Percentiles rank a stretch among this genome's conserved stretches.
Evolutionary conservation across 371 early-diverging fungal species (phyloP).

Genomic region (Lichtheimia corymbifera): DNA sequence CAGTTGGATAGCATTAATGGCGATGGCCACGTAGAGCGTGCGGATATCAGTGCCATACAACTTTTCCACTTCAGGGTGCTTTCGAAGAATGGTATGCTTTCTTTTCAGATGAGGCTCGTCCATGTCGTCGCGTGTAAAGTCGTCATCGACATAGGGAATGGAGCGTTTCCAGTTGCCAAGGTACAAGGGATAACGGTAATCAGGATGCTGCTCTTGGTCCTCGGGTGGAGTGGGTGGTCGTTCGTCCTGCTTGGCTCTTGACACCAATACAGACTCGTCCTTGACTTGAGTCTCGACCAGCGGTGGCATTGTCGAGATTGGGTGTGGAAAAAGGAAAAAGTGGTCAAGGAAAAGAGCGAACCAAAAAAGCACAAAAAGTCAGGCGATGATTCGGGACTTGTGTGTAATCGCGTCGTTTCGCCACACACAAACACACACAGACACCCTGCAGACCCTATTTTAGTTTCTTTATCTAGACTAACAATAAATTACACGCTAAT

Average conservation of each 20-base stretch:
- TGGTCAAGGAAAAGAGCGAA: conserved; percentile 3
- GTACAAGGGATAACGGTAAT: conserved; percentile 78
- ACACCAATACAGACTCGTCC: conserved; percentile 10
- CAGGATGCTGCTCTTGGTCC: conserved; percentile 48
- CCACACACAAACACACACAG: no score
- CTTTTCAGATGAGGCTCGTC: conserved; percentile 97
- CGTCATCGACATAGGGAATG: conserved; percentile 72
- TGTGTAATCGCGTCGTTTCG: no score
- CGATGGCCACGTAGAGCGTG: conserved; percentile 74
- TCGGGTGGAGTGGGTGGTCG: background rate
- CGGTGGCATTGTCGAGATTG: conserved; percentile 24
- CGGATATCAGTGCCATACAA: conserved; percentile 84
- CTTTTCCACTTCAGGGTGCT: conserved; percentile 87
- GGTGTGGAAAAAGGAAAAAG: conserved; percentile 7
- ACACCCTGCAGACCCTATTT: no score
- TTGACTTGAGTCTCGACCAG: conserved; percentile 22
- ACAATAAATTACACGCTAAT: no score
- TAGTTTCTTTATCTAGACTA: no score
- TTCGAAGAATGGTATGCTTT: conserved; percentile 80
- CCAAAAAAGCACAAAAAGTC: background rate
- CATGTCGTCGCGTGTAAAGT: conserved; percentile 80
- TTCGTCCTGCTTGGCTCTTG: conserved; percentile 7
- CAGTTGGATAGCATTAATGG: conserved; percentile 73
- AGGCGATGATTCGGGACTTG: no score
- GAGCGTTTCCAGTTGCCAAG: conserved; percentile 86